These are phyloP conservation scores for Yamadazyma paraphyllophila DNA, from an alignment of 805 yeast genomes.

Conservation along the genomic window DNA sequence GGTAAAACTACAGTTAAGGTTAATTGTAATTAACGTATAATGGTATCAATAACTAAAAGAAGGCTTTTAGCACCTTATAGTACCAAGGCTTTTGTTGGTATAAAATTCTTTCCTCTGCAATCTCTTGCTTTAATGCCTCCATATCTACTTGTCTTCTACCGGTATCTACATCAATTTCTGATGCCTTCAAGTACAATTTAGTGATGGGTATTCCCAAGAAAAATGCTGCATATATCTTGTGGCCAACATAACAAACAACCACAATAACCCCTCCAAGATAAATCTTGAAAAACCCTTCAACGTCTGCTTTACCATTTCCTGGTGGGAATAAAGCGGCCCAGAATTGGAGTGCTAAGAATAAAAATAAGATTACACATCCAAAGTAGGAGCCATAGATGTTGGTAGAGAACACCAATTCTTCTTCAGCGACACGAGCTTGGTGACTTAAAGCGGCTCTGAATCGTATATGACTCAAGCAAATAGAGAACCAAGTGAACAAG, in stretches of 20 bases:
- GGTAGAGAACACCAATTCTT: slow-evolving; percentile 31
- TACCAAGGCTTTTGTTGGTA: slow-evolving; percentile 13
- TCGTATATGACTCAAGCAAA: slow-evolving; percentile 30
- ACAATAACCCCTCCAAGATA: slow-evolving; percentile 51
- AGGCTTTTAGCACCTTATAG: slow-evolving; percentile 14
- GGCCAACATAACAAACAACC: slow-evolving; percentile 45
- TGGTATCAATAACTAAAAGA: slow-evolving; percentile 15
- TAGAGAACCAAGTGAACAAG: slow-evolving; percentile 29
- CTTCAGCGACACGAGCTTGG: slow-evolving; percentile 23
- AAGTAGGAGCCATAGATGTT: slow-evolving; percentile 31
- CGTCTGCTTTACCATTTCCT: slow-evolving; percentile 29
- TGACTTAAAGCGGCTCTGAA: slow-evolving; percentile 25
- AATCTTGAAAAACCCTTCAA: slow-evolving; percentile 48
- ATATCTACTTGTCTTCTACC: slow-evolving; percentile 60
- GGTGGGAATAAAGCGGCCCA: slow-evolving; percentile 41
- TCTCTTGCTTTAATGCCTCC: slow-evolving; percentile 50
- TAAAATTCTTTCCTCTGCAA: slow-evolving; percentile 41
- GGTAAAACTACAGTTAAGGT: too few species aligned
- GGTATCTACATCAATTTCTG: slow-evolving; percentile 58
- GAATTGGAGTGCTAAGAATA: slow-evolving; percentile 33
- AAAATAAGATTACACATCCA: slow-evolving; percentile 25
- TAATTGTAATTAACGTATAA: too few species aligned
- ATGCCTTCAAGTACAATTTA: slow-evolving; percentile 39
- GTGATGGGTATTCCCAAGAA: slow-evolving; percentile 24
- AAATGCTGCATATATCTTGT: slow-evolving; percentile 45